Conservation (phyloP, 495 filamentous ascomycete genomes). For the Talaromyces stipitatus region DNA sequence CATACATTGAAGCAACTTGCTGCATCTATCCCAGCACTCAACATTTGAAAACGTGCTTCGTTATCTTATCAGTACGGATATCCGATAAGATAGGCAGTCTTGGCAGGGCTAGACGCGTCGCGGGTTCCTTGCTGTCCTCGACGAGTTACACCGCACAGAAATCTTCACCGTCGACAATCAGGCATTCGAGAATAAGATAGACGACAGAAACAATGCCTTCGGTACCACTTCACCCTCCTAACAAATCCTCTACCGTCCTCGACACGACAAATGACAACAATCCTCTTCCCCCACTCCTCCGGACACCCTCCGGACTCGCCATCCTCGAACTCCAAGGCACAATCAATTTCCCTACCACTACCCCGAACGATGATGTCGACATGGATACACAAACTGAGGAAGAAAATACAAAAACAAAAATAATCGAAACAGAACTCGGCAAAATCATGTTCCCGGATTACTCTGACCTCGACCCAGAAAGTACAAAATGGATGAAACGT, state of each 20-base stretch:
- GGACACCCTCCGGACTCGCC: constrained; percentile 68
- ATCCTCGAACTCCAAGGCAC: constrained; percentile 85
- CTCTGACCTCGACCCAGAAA: constrained; percentile 36
- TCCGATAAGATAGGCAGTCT: background rate
- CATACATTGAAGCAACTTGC: too few species aligned
- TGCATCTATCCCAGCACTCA: too few species aligned
- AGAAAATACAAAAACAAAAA: constrained; percentile 11
- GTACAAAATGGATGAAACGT: constrained; percentile 74
- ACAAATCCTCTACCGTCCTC: background rate
- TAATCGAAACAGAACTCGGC: constrained; percentile 52
- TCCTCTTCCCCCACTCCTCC: constrained; percentile 75
- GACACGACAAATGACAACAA: constrained; percentile 28
- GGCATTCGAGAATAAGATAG: background rate
- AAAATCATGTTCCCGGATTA: constrained; percentile 76
- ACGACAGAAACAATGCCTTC: constrained; percentile 32
- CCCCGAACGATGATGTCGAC: background rate
- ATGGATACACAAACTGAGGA: constrained; percentile 11
- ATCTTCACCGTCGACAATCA: too few species aligned
- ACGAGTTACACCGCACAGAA: too few species aligned
- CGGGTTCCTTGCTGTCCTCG: background rate
- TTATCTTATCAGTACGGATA: background rate
- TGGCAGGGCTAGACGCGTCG: background rate
- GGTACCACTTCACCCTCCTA: constrained; percentile 21
- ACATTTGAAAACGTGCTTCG: too few species aligned
- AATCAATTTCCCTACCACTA: constrained; percentile 50